Conservation (phyloP, 495 filamentous ascomycete species). For the Parathielavia appendiculata region DNA sequence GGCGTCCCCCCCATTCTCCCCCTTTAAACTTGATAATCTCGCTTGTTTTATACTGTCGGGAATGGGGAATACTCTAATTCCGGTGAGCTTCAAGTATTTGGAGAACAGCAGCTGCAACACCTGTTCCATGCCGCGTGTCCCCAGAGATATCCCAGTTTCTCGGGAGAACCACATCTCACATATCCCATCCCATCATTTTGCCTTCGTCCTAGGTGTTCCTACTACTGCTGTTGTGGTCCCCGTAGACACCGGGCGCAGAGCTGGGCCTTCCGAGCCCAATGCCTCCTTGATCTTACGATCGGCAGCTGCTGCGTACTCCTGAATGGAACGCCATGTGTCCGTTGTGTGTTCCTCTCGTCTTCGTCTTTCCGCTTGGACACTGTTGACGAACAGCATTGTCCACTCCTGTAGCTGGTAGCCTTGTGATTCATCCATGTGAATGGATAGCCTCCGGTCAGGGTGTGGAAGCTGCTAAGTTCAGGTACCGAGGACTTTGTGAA, state of each 20-base stretch:
- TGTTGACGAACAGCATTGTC: conserved; percentile 10
- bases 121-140: too few species aligned
- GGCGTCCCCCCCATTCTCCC: too few species aligned
- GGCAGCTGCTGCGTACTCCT: conserved; percentile 9
- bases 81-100: too few species aligned
- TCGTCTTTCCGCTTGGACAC: conserved; percentile 1
- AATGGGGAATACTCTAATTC: too few species aligned
- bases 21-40: too few species aligned
- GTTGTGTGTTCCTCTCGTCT: conserved; percentile 14
- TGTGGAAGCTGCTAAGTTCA: not conserved
- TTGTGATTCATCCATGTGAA: not conserved
- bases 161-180: too few species aligned
- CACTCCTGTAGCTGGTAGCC: conserved; percentile 4
- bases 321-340: conserved; percentile 1
- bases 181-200: not conserved
- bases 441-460: not conserved
- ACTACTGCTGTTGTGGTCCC: not conserved
- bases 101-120: too few species aligned
- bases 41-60: too few species aligned
- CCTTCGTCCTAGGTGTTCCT: not conserved
- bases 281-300: conserved; percentile 13
- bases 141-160: too few species aligned
- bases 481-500: too few species aligned
- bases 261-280: not conserved
- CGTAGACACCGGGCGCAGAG: not conserved